Evolutionary conservation across 768 basidiomycete species (phyloP).

Genomic region (Lenzites betulinus): DNA sequence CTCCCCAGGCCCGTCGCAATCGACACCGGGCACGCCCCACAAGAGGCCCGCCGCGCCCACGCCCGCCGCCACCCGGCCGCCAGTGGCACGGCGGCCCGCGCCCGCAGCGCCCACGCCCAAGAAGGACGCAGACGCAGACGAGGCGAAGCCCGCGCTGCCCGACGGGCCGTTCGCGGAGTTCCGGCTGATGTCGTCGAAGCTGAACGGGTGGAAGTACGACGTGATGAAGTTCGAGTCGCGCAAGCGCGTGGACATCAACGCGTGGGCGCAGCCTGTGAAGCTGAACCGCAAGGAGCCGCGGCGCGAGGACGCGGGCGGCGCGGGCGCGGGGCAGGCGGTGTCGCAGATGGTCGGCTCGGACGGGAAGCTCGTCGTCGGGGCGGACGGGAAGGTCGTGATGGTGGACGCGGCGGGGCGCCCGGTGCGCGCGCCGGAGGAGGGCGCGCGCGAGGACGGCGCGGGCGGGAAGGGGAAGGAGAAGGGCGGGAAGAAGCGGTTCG

Average conservation of each 20-base stretch:
- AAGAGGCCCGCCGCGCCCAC: conserved; percentile 9
- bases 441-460: conserved; percentile 25
- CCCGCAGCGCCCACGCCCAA: conserved; percentile 1
- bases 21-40: conserved; percentile 19
- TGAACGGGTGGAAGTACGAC: conserved; percentile 90
- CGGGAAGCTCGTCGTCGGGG: conserved; percentile 80
- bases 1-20: conserved; percentile 18
- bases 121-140: conserved; percentile 44
- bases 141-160: conserved; percentile 50
- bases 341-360: conserved; percentile 79
- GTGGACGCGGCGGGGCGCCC: conserved; percentile 77
- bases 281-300: conserved; percentile 84
- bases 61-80: background rate
- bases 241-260: conserved; percentile 66
- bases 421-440: conserved; percentile 55
- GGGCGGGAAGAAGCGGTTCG: conserved; percentile 76
- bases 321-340: conserved; percentile 52
- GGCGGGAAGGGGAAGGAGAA: conserved; percentile 28
- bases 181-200: conserved; percentile 73
- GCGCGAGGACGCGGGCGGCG: conserved; percentile 42
- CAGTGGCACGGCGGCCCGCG: conserved; percentile 9
- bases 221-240: conserved; percentile 89
- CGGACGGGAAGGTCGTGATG: conserved; percentile 79
- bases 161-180: conserved; percentile 75
- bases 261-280: conserved; percentile 77